Base-by-base conservation (phyloP, 768 basidiomycete genomes). In the Phylloporus rhodoxanthus region DNA sequence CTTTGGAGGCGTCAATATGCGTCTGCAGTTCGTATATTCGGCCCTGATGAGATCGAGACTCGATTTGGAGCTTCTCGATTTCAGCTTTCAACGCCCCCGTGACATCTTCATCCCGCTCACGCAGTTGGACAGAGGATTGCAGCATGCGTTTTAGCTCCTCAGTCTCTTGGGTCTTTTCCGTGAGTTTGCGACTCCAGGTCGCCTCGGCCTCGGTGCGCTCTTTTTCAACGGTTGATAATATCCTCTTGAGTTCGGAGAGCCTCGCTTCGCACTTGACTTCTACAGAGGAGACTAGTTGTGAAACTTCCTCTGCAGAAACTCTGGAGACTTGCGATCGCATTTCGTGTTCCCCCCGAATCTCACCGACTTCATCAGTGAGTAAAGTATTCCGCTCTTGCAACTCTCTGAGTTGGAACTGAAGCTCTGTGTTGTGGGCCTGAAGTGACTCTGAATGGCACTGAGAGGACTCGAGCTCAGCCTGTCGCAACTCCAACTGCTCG, bases 181-280 rank as follows among this genome's bases (percentile, higher is more conserved):
- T 77, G 28, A 97, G 72, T 63, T 91, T 93, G 49, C 75, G 76
- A 61, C 86, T 87, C 90, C 93, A 95, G 53, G 90, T 86, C 21
- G 87, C 85, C 59, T 98, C 95, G 26, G 79, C 78, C 43, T 95
- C 93, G 46, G 78, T 84, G 33, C 92, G 77, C 65, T 98, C 96
- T 57, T 78, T 81, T 70, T 97, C 95, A 19, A 84, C 66, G 8
- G 72, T 70, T 5, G 71, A 60, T 21, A 96, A 67, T 46, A 80
- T 79, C 53, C 75, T 73, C 54, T 79, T 80, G 56, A 95, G 66
- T 57, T 93, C 91, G 1, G 80, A 71, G 7, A 96, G 66, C 58
- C 79, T 85, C 2, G 77, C 68, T 62, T 95, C 93, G 56, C 88
- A 86, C 68, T 84, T 86, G 25, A 75, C 73, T 66, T 91, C 87